Evolutionary conservation across 805 yeast species (phyloP), one percentile per base, ranked within the genome.

Genomic region (Torulaspora maleeae): DNA sequence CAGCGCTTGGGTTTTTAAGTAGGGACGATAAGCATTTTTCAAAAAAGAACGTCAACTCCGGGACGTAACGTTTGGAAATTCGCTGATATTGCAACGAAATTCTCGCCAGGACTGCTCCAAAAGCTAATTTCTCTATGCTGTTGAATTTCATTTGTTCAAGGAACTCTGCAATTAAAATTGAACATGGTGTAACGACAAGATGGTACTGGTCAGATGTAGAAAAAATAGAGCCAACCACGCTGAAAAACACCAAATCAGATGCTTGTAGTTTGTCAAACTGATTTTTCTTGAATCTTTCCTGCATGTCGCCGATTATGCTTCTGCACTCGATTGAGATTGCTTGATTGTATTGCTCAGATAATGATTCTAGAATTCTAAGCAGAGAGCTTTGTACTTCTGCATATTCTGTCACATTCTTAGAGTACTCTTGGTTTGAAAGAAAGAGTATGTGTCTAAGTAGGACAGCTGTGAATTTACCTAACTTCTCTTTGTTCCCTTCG

Each of bases 161-260:
- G 11, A 79, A 71, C 63, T 87, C 91, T 39, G 83, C 77, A 71
- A 88, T 79, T 32, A 87, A 67, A 27, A 93, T 76, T 25, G 79
- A 69, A 1, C 91, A 76, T 3, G 97, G 96, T 0, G 96, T 90
- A 4, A 82, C 90, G 9, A 93, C 84, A 48, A 89, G 73, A 71
- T 93, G 99, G 67, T 86, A 91, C 61, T 88, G 90, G 71, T 93
- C 99, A 0, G 99, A 93, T 0, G 97, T 88, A 0, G 99, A 90
- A 60, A 85, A 93, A 4, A 89, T 61, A 43, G 75, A 71, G 5
- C 97, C 97, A 46, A 90, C 73, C 4, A 88, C 56, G 0, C 80
- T 72, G 58, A 83, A 86, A 48, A 84, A 77, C 5, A 86, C 66
- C 47, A 88, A 66, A 59, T 89, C 95, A 1, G 58, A 47, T 12